Base-by-base conservation (phyloP, 2,329 filamentous ascomycete genomes). In the Xylariales sp. region DNA sequence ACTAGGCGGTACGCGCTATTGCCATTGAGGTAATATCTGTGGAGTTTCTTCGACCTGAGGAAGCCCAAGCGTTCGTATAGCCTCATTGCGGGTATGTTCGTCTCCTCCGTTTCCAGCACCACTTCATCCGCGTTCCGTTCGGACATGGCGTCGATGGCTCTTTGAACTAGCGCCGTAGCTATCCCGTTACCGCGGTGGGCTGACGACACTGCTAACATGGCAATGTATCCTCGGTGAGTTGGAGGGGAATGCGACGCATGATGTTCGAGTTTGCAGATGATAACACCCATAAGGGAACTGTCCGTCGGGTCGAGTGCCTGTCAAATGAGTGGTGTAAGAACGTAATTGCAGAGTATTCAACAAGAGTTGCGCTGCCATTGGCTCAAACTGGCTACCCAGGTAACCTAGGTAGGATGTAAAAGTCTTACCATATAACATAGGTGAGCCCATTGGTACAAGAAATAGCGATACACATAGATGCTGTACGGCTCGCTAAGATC, bases 381-480 rank as follows among this genome's bases (percentile, higher is more conserved):
- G n/a, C n/a, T n/a, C n/a, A n/a, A n/a, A n/a, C n/a, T n/a, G n/a
- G n/a, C n/a, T n/a, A n/a, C n/a, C n/a, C n/a, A n/a, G n/a, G n/a
- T n/a, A n/a, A n/a, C n/a, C n/a, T n/a, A n/a, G n/a, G n/a, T n/a
- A n/a, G n/a, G n/a, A n/a, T n/a, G n/a, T n/a, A n/a, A 29, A n/a
- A 16, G 24, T 40, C 60, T 24, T 67, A 91, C 89, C 82, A 97
- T 87, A 65, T 88, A 97, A 65, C 93, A 98, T n/a, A 98, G 70
- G 58, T 97, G 85, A 4, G 87, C 86, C 93, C 93, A 98, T 76
- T 97, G 89, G 60, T 94, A 95, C 14, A 98, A 71, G 56, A 98
- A 98, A 63, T 98, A 98, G 22, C 93, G 82, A 64, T 97, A 98
- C 44, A 98, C 93, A 69, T 98, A 98, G 61, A 98, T 97, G 66